Base-by-base conservation (phyloP, 352 stramenopile species). In the Phytophthora agathidicida region DNA sequence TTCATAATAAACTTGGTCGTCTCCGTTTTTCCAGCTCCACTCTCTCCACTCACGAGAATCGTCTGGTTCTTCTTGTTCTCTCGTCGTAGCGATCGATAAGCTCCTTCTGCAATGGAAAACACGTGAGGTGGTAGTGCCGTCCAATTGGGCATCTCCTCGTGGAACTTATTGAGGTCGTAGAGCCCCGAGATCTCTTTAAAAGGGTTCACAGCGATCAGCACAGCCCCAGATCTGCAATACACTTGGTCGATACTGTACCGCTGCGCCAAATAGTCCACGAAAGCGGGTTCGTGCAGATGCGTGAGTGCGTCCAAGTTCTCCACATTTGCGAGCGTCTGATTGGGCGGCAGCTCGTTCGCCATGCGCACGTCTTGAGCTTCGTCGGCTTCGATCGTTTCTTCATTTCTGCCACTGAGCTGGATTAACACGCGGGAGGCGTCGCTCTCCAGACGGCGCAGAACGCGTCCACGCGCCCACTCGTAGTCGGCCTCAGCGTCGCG, bases 11-110 rank as follows among this genome's bases (percentile, higher is more conserved):
- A 88, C 70, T 98, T 99, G 9, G 95, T 98, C 11, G 94, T 98
- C 44, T 98, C 95, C 8, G 96, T 99, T 73, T 99, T 99, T 16
- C 96, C 96, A 11, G 94, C 92, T 14, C 96, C 96, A 36, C 77
- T 96, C 71, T 99, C 96, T 10, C 96, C 96, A 27, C 91, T 98
- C 27, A 99, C 94, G 27, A 99, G 80, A 53, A 99, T 97, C 10
- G 90, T 97, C 77, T 99, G 96, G 35, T 73, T 73, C 61, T 87
- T 89, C 32, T 69, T 92, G 20, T 35, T 77, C 56, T 89, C 81
- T 42, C 68, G 46, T 23, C 61, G 54, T 17, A 95, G 64, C 2
- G 77, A 83, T n/a, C 77, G 65, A 58, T 88, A 95, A 5, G 84
- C 86, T 27, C 70, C 73, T 42, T 87, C 82, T 7, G 86, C 86